Evolutionary conservation across 345 rosid species (phyloP).

Genomic region (Ailanthus altissimus): DNA sequence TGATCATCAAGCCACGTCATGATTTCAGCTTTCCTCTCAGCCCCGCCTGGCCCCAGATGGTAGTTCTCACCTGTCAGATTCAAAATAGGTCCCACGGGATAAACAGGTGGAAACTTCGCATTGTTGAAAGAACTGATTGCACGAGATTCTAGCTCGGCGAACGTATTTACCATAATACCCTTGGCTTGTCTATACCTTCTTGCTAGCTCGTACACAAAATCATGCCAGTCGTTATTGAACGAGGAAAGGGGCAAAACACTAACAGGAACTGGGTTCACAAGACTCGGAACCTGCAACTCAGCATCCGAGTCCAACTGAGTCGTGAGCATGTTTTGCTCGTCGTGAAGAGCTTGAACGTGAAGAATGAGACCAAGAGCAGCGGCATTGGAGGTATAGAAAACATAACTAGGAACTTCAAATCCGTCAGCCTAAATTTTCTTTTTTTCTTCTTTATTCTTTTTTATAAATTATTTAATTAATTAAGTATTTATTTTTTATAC

Average conservation of each 20-base stretch:
- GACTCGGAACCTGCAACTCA: constrained; percentile 23
- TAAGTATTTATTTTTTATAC: no score
- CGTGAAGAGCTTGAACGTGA: no score
- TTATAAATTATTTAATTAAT: no score
- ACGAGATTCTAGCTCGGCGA: neutral
- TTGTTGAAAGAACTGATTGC: neutral
- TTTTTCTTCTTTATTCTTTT: no score
- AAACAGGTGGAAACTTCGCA: constrained; percentile 16
- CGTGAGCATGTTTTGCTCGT: no score
- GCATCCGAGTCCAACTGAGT: neutral
- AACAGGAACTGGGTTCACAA: constrained; percentile 23
- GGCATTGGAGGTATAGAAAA: no score
- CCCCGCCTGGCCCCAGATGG: neutral
- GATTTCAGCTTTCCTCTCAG: neutral
- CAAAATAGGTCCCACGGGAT: constrained; percentile 2
- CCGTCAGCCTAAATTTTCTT: no score
- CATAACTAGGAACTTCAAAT: no score
- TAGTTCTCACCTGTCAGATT: neutral
- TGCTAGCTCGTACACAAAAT: neutral
- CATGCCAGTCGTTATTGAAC: constrained; percentile 13
- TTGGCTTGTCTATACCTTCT: neutral
- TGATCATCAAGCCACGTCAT: constrained; percentile 36
- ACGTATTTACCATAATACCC: neutral
- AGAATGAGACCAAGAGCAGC: no score
- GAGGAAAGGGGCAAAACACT: constrained; percentile 13